Conservation (phyloP, 176 grass and related monocot genomes). For the Triticum aestivum region IWGSC_CS_RefSeq_v2.1 NC_057805.1:327129813-327130312, state of each 20-base stretch:
- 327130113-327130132: conserved; percentile 33
- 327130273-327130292: conserved; percentile 37
- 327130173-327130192: conserved; percentile 98
- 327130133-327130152: conserved; percentile 46
- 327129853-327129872: conserved; percentile 60
- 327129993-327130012: conserved; percentile 30
- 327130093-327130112: conserved; percentile 86
- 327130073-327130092: conserved; percentile 87
- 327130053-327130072: conserved; percentile 95
- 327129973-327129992: conserved; percentile 67
- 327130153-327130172: conserved; percentile 81
- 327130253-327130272: background rate
- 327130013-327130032: conserved; percentile 21
- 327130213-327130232: conserved; percentile 87
- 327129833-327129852: conserved; percentile 51
- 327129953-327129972: conserved; percentile 71
- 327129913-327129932: conserved; percentile 55
- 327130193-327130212: conserved; percentile 87
- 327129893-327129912: conserved; percentile 53
- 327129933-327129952: conserved; percentile 66
- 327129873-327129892: conserved; percentile 55
- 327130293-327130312: background rate
- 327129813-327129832: conserved; percentile 49
- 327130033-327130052: conserved; percentile 80
- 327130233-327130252: conserved; percentile 65